Evolutionary conservation across 805 yeast species (phyloP).

Genomic region (Pichia membranifaciens): DNA sequence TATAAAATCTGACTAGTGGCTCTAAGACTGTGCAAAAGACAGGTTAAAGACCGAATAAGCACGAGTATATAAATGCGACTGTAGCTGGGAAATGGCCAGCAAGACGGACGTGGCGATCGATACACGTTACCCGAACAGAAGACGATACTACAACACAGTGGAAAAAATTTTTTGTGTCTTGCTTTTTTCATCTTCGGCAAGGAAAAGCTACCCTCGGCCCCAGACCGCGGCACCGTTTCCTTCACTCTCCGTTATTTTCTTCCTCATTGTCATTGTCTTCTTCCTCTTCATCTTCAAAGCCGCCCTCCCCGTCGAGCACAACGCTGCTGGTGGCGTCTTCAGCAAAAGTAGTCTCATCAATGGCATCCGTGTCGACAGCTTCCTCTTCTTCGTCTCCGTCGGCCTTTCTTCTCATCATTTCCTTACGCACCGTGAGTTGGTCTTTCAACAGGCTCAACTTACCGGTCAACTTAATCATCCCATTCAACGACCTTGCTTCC

Average conservation of each 20-base stretch:
- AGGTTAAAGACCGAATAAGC: too few relatives aligned
- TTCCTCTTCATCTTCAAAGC: constrained; percentile 20
- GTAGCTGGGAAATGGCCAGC: too few relatives aligned
- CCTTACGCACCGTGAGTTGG: constrained; percentile 66
- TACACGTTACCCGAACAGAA: too few relatives aligned
- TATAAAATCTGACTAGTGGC: too few relatives aligned
- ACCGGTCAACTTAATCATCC: constrained; percentile 77
- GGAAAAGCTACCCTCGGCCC: too few relatives aligned
- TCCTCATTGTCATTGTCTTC: constrained; percentile 10
- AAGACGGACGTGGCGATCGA: too few relatives aligned
- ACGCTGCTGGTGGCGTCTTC: constrained; percentile 20
- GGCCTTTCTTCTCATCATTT: constrained; percentile 33
- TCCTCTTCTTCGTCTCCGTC: constrained; percentile 21
- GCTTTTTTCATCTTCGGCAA: constrained; percentile 6
- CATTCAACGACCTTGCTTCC: constrained; percentile 55
- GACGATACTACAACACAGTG: too few relatives aligned
- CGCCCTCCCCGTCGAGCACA: constrained; percentile 30
- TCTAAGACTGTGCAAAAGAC: too few relatives aligned
- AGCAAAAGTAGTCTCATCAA: constrained; percentile 22
- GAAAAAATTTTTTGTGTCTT: not conserved
- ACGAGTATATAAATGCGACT: too few relatives aligned
- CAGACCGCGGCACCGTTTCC: too few relatives aligned
- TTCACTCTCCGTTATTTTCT: constrained; percentile 12
- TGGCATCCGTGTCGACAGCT: constrained; percentile 30
- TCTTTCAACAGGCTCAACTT: constrained; percentile 69